Base-by-base conservation (phyloP, 2,329 filamentous ascomycete species). In the Sphaceloma murrayae region DNA sequence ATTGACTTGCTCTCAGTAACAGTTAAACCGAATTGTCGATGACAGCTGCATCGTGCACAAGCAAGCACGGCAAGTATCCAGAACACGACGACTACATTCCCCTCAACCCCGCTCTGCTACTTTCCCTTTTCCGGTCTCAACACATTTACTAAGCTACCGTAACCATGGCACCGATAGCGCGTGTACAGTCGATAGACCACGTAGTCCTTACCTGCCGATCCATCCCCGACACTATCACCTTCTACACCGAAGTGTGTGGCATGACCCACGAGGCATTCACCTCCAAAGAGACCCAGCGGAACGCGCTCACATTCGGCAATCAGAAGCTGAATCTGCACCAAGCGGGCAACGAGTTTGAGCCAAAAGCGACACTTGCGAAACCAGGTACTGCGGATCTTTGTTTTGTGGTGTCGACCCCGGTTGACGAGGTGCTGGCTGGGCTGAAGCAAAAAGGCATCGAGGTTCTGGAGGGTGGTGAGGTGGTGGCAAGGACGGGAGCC, bases 301-400 rank as follows among this genome's bases (percentile, higher is more conserved):
- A 73, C 47, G 73, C 74, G 0, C 63, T 80, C 11, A 59, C 66
- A 3, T 80, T 79, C 51, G 77, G 75, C 24, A 54, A 51, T 1
- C 73, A 77, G 49, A 80, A 80, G 58, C 73, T 80, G 46, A 80
- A 80, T 48, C 65, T 80, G 2, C 76, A 80, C 53, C 64, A 74
- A 50, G 60, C 62, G 8, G 75, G 74, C 5, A 67, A 66, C 10
- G 75, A 79, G 48, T 78, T 78, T 50, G 72, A 76, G 47, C 75
- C 76, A 2, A 78, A 77, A 53, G 76, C 75, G 0, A 54, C 55
- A 3, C 64, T 59, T 8, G 73, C 74, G 0, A 62, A 70, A 43
- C 70, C 73, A 0, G 77, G 77, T 0, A 75, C 71, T 8, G 74
- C 69, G 8, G 76, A 80, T 54, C 48, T 80, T 24, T 79, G 75